Base-by-base conservation (phyloP, 1,284 basidiomycete genomes). In the Leccinum pachyderme region DNA sequence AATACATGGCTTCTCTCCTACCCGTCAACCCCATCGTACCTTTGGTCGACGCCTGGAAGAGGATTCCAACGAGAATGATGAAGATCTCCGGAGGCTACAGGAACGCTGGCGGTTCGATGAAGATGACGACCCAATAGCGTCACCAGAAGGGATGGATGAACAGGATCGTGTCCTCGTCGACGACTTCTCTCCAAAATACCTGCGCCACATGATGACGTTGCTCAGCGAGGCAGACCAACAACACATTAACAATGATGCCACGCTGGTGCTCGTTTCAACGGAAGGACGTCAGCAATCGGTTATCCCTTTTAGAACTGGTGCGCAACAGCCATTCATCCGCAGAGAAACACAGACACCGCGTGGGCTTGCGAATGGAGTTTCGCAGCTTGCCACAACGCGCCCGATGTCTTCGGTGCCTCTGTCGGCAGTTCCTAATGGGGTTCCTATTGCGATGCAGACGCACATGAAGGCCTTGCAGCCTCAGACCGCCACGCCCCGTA, bases 31-130 rank as follows among this genome's bases (percentile, higher is more conserved):
- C 2, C 54, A 53, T n/a, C 47, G 44, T 9, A 27, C 18, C 31
- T 64, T 68, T 27, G 57, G 59, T 39, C 55, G 57, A 7, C 48
- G 45, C 45, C 54, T 63, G 47, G 70, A 65, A 25, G 68, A 70
- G 18, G 64, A 66, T 15, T 63, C 71, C 15, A 72, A 72, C 22
- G 66, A 70, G 22, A 77, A 76, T 37, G 77, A 77, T 25, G 69
- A 66, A 51, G 81, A 81, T 59, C 64, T 67, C 22, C 69, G 71
- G 59, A 73, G 77, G 28, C 58, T 88, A 11, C 72, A 74, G 33
- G 87, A 89, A 55, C 78, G 82, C 53, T 89, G 89, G 88, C 75
- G 78, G 60, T 91, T 83, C 63, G 88, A 93, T 60, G 65, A 72
- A 13, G 87, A 89, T 55, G 86, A 89, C 57, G 70, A 63, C 35